Evolutionary conservation across 148 eudicot genomes (phyloP).

Genomic region (Rhododendron griersonianum): DNA sequence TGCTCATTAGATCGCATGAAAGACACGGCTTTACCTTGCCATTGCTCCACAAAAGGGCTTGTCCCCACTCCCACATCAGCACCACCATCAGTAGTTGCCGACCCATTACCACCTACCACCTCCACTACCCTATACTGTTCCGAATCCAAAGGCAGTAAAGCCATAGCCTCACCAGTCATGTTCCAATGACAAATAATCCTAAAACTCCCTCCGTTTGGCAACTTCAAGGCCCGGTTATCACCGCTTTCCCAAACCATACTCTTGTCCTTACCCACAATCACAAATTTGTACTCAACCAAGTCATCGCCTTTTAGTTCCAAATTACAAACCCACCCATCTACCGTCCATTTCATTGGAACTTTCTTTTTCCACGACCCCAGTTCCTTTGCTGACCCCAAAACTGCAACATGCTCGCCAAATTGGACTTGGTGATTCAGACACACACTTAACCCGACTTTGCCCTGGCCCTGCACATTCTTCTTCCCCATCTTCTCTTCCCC

Average conservation of each 20-base stretch:
- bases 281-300: slow-evolving; percentile 74
- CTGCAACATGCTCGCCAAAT: slow-evolving; percentile 71
- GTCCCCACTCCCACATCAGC: slow-evolving; percentile 31
- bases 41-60: slow-evolving; percentile 83
- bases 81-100: slow-evolving; percentile 26
- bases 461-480: slow-evolving; percentile 25
- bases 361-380: slow-evolving; percentile 83
- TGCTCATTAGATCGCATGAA: slow-evolving; percentile 92
- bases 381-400: slow-evolving; percentile 67
- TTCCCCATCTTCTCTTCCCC: slow-evolving; percentile 35
- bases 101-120: slow-evolving; percentile 34
- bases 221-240: slow-evolving; percentile 54
- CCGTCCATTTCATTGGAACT: slow-evolving; percentile 69
- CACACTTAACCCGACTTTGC: slow-evolving; percentile 53
- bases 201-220: slow-evolving; percentile 59
- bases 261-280: slow-evolving; percentile 46
- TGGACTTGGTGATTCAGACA: slow-evolving; percentile 77
- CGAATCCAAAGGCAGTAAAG: slow-evolving; percentile 37
- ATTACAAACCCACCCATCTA: slow-evolving; percentile 73
- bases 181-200: slow-evolving; percentile 66
- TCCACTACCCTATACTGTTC: slow-evolving; percentile 29
- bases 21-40: slow-evolving; percentile 78
- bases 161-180: slow-evolving; percentile 44
- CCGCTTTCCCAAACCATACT: slow-evolving; percentile 78
- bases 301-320: slow-evolving; percentile 51